Percentiles rank a stretch among this genome's conserved stretches.
phyloP scores from a whole-genome alignment of 2,329 filamentous ascomycete genomes.

The Trichoderma sp. region DNA sequence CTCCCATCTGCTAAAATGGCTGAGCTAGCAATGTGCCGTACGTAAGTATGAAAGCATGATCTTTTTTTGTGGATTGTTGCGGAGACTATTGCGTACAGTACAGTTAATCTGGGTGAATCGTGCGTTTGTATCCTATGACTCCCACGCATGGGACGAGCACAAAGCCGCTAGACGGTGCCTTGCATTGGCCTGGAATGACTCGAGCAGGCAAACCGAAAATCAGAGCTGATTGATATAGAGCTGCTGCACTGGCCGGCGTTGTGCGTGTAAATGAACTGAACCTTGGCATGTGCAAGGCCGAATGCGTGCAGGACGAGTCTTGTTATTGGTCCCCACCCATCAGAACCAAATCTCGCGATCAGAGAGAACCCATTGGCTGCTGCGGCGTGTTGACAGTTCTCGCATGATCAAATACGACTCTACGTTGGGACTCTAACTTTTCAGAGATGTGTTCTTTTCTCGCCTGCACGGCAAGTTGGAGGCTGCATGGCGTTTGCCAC shows the following conservation, averaged over 20 bases:
- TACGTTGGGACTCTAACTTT: background rate
- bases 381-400: background rate
- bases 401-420: background rate
- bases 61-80: background rate
- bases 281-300: background rate
- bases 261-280: constrained; percentile 1
- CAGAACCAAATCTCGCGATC: background rate
- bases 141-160: background rate
- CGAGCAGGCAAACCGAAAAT: background rate
- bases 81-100: background rate
- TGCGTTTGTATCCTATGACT: background rate
- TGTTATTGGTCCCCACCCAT: background rate
- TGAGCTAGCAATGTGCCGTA: background rate
- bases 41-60: too few relatives aligned
- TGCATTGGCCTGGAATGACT: constrained; percentile 9
- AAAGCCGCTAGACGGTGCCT: background rate
- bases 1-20: background rate
- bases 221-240: background rate
- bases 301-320: background rate
- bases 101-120: background rate
- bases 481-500: background rate
- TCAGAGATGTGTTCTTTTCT: background rate
- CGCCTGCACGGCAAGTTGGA: background rate
- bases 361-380: background rate
- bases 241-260: constrained; percentile 8